Evolutionary conservation across 306 rosid genomes (phyloP).

Genomic region (Cicer chorassanicum): DNA sequence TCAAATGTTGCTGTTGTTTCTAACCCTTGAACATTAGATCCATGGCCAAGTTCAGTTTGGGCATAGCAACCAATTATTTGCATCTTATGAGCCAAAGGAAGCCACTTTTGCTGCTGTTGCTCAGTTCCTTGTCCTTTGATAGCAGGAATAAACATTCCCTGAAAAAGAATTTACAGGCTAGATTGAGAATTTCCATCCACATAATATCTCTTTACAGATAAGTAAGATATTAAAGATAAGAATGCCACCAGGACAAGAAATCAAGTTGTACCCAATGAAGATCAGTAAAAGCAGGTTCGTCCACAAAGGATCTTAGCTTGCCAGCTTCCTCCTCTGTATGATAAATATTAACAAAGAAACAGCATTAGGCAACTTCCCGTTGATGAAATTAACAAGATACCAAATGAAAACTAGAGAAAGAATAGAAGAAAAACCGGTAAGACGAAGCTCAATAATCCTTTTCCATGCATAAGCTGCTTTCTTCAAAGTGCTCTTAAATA

Average conservation of each 20-base stretch:
- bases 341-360: slow-evolving; percentile 6
- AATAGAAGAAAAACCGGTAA: slow-evolving; percentile 59
- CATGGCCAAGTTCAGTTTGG: slow-evolving; percentile 99
- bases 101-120: slow-evolving; percentile 89
- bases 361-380: background rate
- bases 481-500: slow-evolving; percentile 81
- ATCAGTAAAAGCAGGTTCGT: slow-evolving; percentile 86
- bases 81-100: slow-evolving; percentile 87
- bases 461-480: slow-evolving; percentile 90
- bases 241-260: slow-evolving; percentile 34
- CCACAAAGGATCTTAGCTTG: slow-evolving; percentile 75
- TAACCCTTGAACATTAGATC: slow-evolving; percentile 97
- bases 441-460: slow-evolving; percentile 84
- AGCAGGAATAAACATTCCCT: slow-evolving; percentile 96
- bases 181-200: background rate
- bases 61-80: slow-evolving; percentile 99
- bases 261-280: slow-evolving; percentile 88
- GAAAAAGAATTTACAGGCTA: slow-evolving; percentile 17
- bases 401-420: slow-evolving; percentile 13
- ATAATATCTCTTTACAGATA: slow-evolving; percentile 1
- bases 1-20: slow-evolving; percentile 98
- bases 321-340: slow-evolving; percentile 83
- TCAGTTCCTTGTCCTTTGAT: slow-evolving; percentile 94
- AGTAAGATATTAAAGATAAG: background rate
- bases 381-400: slow-evolving; percentile 20